These are phyloP conservation scores for Hypoxylon sp. DNA, from an alignment of 2,329 filamentous ascomycete species.

Conservation along the genomic window DNA sequence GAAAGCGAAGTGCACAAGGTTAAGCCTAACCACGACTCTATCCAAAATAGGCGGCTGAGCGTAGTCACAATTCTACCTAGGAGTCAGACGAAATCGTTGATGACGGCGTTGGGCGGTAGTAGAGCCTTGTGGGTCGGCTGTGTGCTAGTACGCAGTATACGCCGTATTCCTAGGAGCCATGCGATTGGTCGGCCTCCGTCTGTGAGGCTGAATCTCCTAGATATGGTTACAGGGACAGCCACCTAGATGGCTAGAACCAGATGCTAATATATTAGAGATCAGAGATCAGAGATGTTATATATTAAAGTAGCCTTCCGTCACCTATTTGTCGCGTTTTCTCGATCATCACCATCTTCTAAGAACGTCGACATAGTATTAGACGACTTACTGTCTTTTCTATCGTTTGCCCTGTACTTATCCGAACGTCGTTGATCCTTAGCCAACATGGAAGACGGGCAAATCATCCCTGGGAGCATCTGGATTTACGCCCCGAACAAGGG, in stretches of 20 bases:
- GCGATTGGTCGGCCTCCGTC: constrained; percentile 39
- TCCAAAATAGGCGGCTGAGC: not conserved
- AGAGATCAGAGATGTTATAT: constrained; percentile 4
- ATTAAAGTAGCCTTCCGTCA: not conserved
- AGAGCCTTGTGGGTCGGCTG: constrained; percentile 4
- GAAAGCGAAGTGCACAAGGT: too few relatives aligned
- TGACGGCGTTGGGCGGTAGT: not conserved
- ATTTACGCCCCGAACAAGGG: constrained; percentile 65
- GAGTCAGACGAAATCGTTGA: not conserved
- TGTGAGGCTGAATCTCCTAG: constrained; percentile 16
- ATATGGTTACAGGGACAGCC: not conserved
- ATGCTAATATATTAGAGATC: not conserved
- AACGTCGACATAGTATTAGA: not conserved
- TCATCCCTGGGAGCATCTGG: constrained; percentile 61
- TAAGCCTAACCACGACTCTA: too few relatives aligned
- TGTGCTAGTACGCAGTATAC: constrained; percentile 15
- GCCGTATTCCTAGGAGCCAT: constrained; percentile 40
- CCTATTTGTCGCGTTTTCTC: not conserved
- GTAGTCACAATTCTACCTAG: not conserved
- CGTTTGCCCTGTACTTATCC: not conserved
- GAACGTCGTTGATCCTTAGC: not conserved
- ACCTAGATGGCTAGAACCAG: not conserved
- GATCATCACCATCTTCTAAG: not conserved
- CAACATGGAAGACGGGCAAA: constrained; percentile 54
- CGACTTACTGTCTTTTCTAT: not conserved